phyloP scores from a whole-genome alignment of 1,139 yeast genomes.

The Kodamaea plutei region DNA sequence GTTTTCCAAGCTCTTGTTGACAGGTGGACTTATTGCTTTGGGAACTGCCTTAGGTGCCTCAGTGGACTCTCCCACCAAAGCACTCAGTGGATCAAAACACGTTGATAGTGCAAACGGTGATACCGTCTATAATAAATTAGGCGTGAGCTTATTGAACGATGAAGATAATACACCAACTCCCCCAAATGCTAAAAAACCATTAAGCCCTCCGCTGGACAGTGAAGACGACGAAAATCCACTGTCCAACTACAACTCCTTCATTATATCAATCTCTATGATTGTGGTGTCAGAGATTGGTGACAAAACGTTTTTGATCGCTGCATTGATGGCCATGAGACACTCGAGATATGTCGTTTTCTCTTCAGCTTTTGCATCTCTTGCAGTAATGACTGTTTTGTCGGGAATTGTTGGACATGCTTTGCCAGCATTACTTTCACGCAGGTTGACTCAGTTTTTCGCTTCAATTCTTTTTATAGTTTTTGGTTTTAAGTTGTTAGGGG shows the following conservation, averaged over 20 bases:
- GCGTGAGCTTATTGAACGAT: constrained; percentile 22
- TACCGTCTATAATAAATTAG: constrained; percentile 18
- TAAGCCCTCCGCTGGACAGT: constrained; percentile 13
- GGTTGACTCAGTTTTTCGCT: constrained; percentile 78
- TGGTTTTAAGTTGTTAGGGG: constrained; percentile 71
- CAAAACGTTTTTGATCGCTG: constrained; percentile 93
- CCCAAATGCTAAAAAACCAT: constrained; percentile 20
- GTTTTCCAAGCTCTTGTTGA: constrained; percentile 5
- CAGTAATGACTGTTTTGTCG: constrained; percentile 84
- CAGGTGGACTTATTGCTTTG: constrained; percentile 3
- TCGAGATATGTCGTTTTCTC: constrained; percentile 77
- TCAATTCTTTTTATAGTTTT: constrained; percentile 76
- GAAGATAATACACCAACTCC: constrained; percentile 33
- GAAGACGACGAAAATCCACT: constrained; percentile 15
- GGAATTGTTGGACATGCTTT: constrained; percentile 90
- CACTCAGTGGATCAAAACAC: too few species aligned
- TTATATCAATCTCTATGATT: constrained; percentile 80
- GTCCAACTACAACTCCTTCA: constrained; percentile 44
- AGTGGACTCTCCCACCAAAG: too few species aligned
- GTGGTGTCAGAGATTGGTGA: constrained; percentile 93
- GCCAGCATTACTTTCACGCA: constrained; percentile 77
- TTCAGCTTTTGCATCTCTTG: constrained; percentile 83
- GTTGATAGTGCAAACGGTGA: too few species aligned
- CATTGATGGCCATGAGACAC: constrained; percentile 96
- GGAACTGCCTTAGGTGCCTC: constrained; percentile 3